Base-by-base conservation (phyloP, 2,329 filamentous ascomycete species). In the Fusarium mexicanum region DNA sequence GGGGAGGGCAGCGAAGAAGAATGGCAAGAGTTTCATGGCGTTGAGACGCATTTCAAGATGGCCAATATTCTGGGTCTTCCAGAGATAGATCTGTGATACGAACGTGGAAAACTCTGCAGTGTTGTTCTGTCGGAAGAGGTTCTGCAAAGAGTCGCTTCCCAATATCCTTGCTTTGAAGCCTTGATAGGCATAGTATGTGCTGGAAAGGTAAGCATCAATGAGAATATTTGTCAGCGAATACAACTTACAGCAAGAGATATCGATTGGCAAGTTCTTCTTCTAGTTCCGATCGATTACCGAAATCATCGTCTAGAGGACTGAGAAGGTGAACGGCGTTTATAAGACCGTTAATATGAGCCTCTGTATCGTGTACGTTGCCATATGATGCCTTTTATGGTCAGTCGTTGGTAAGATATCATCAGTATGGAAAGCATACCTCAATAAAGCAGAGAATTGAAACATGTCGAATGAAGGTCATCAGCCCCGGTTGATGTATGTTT, bases 221-320 rank as follows among this genome's bases (percentile, higher is more conserved):
- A 17, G 3, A 35, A 35, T 35, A 35, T 35, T 13, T 1, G 33
- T 17, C 33, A 35, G 3, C 14, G 0, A 35, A 16, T 35, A 16
- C 33, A 4, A 16, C 33, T 35, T 35, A 35, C 76, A 77, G 18
- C 9, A 78, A 57, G 1, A 78, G 48, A 48, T 77, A 78, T 2
- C 76, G 67, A 18, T 77, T 72, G 0, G 72, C 67, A 8, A 78
- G 67, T n/a, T 78, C 76, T 5, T 78, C 69, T 2, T 76, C 73
- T 2, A 75, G 31, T 3, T 41, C 46, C 0, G 16, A 3, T 14
- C 46, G 57, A 4, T 37, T 37, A 1, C 44, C 6, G 7, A 73
- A 62, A 8, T 47, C 40, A 3, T 31, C 35, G 5, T 67, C 46
- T 0, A 75, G 47, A 0, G 76, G 76, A 1, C 71, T 69, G 3